Evolutionary conservation across 805 yeast genomes (phyloP).

Genomic region (Starmerella khaoyaiensis): DNA sequence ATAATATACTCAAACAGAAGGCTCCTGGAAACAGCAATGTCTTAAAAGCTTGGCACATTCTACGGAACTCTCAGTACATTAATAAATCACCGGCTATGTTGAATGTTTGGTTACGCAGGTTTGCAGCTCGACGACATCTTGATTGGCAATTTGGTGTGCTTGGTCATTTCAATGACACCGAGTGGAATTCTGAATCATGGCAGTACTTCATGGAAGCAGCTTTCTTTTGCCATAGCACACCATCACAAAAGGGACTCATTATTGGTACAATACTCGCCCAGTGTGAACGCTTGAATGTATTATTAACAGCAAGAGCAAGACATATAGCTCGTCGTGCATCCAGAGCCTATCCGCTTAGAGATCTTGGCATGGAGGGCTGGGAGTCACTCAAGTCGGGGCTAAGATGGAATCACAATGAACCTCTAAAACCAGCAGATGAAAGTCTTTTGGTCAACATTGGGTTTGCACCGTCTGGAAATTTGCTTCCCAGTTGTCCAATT

Average conservation of each 20-base stretch:
- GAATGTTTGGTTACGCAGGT: constrained; percentile 10
- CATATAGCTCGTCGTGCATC: constrained; percentile 8
- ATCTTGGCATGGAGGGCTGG: constrained; percentile 9
- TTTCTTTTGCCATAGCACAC: neutral
- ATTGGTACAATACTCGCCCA: constrained; percentile 16
- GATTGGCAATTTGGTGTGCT: constrained; percentile 20
- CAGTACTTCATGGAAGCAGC: constrained; percentile 13
- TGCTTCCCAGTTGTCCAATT: neutral
- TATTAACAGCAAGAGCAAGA: constrained; percentile 14
- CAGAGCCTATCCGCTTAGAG: constrained; percentile 1
- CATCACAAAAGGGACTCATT: constrained; percentile 2
- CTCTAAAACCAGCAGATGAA: constrained; percentile 2
- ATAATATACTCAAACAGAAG: constrained; percentile 3
- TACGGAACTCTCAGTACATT: neutral
- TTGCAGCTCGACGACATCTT: constrained; percentile 11
- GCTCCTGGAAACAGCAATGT: constrained; percentile 10
- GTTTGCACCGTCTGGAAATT: constrained; percentile 1
- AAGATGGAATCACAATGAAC: constrained; percentile 2
- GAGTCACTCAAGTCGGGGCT: constrained; percentile 1
- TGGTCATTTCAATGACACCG: constrained; percentile 5
- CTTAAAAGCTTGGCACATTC: constrained; percentile 5
- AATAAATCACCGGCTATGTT: constrained; percentile 7
- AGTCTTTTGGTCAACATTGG: constrained; percentile 8
- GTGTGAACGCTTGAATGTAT: constrained; percentile 9
- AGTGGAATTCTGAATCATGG: constrained; percentile 13